Conservation (phyloP, 148 eudicot species). For the Polygonum aviculare region DNA sequence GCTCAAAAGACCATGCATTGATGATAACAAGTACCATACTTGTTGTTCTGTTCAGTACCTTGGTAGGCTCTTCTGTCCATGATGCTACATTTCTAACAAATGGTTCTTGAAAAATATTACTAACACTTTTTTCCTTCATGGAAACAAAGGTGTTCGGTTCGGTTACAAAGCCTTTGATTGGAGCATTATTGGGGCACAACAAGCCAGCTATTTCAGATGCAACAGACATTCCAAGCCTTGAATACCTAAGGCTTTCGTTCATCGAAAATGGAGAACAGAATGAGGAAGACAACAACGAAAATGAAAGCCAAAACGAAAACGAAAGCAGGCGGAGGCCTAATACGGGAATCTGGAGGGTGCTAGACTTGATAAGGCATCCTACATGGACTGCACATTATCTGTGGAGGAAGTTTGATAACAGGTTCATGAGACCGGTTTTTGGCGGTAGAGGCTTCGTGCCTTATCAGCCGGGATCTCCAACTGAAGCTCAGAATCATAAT, state of each 20-base stretch:
- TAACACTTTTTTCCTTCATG: not conserved
- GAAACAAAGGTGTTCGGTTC: conserved; percentile 48
- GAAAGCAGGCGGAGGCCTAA: not conserved
- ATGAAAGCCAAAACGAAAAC: not conserved
- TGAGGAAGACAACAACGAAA: conserved; percentile 8
- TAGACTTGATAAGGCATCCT: conserved; percentile 45
- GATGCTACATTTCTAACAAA: not conserved
- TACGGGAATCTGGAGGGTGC: conserved; percentile 20
- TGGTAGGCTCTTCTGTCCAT: conserved; percentile 35
- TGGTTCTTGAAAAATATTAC: not conserved
- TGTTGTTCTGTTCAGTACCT: conserved; percentile 78
- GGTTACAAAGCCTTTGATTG: conserved; percentile 51
- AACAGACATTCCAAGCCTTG: conserved; percentile 48
- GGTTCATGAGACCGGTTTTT: conserved; percentile 87
- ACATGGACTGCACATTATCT: conserved; percentile 57
- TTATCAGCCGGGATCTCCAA: conserved; percentile 68
- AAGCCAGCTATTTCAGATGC: conserved; percentile 29
- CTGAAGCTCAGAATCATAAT: conserved; percentile 31
- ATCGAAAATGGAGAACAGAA: conserved; percentile 17
- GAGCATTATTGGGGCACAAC: conserved; percentile 33
- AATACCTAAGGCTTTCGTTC: conserved; percentile 41
- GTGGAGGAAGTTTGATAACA: conserved; percentile 89
- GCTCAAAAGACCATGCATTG: conserved; percentile 35
- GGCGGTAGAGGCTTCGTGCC: conserved; percentile 94
- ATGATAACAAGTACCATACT: conserved; percentile 72